Evolutionary conservation across 331 rosid species (phyloP).

Genomic region (Ulmus americana): DNA sequence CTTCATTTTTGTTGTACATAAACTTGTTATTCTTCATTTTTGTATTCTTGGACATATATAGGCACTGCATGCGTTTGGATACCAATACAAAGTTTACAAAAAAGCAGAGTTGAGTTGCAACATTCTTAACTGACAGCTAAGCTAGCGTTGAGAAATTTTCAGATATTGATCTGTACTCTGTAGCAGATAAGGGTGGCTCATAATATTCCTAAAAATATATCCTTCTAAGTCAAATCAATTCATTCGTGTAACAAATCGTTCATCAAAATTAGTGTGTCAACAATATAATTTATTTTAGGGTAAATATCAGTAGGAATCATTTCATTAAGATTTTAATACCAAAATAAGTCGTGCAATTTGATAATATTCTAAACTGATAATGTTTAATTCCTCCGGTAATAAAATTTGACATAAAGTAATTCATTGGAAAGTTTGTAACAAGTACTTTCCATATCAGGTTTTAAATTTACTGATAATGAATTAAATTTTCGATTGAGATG

Average conservation of each 20-base stretch:
- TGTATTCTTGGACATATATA: not conserved
- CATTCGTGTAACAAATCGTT: no score
- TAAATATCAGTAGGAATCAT: no score
- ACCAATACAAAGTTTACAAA: constrained; percentile 4
- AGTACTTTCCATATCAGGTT: no score
- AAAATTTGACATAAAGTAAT: not conserved
- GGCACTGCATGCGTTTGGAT: not conserved
- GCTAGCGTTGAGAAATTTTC: not conserved
- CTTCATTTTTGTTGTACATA: constrained; percentile 9
- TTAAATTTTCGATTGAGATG: no score
- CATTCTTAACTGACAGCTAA: not conserved
- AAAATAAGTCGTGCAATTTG: no score
- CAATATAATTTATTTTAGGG: not conserved
- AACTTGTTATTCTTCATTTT: not conserved
- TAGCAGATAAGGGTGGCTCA: no score
- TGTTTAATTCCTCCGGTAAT: no score
- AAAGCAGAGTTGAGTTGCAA: not conserved
- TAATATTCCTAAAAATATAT: no score
- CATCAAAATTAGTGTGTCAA: not conserved
- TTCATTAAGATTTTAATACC: no score
- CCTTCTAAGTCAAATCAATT: no score
- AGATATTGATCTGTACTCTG: not conserved
- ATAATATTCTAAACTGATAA: no score
- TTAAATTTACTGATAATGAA: no score
- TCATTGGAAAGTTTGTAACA: not conserved